Percentiles rank a stretch among this genome's conserved stretches.
Conservation (phyloP, 345 rosid genomes). For the Eucalyptus camaldulensis region DNA sequence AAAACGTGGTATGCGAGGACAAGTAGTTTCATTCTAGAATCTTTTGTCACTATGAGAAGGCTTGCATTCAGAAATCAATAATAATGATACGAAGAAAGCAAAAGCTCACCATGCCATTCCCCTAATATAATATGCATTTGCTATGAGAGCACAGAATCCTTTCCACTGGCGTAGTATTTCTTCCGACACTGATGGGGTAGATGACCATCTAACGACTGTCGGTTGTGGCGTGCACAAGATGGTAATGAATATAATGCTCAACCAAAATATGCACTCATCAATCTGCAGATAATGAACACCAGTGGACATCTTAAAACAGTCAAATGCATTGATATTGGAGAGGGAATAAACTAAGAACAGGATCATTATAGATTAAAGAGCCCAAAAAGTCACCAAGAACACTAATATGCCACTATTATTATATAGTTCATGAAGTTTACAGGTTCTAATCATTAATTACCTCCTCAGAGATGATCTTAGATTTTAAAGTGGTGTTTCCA, state of each 20-base stretch:
- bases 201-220: constrained; percentile 81
- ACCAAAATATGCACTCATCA: constrained; percentile 84
- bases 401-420: background rate
- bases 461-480: constrained; percentile 54
- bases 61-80: background rate
- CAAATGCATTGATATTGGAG: background rate
- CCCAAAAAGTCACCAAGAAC: background rate
- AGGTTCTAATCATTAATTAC: constrained; percentile 6
- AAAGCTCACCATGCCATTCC: constrained; percentile 91
- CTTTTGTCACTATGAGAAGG: background rate
- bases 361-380: background rate
- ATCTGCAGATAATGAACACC: constrained; percentile 23
- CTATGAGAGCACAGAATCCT: constrained; percentile 89
- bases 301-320: background rate
- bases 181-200: constrained; percentile 53
- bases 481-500: constrained; percentile 57
- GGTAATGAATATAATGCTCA: constrained; percentile 81
- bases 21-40: background rate
- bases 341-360: background rate
- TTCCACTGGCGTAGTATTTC: constrained; percentile 55
- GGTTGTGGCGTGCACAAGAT: constrained; percentile 96
- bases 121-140: constrained; percentile 68
- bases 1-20: background rate
- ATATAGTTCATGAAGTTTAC: background rate
- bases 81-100: background rate